Evolutionary conservation across 805 yeast genomes (phyloP), one percentile per base, ranked within the genome.

Genomic region (Ogataea chonburiensis): DNA sequence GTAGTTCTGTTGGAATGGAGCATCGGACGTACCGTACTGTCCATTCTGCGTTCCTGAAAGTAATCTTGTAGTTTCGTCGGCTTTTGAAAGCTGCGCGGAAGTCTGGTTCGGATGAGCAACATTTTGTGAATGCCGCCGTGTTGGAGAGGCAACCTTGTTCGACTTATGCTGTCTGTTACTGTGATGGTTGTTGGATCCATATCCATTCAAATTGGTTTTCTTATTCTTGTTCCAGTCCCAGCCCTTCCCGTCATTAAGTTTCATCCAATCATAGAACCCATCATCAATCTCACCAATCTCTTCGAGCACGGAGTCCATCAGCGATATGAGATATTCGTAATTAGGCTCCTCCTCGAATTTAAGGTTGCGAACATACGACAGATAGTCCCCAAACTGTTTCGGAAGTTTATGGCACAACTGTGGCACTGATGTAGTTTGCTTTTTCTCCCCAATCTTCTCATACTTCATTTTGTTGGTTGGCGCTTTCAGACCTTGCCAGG

Each of bases 401-500:
- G 94, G 93, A 32, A 83, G 70, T 16, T 77, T 79, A 32, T 71
- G 71, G 51, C 86, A 74, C 38, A 81, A 61, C 31, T 79, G 81
- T 29, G 67, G 68, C 7, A 84, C 77, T 10, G 79, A 73, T 2
- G 88, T 78, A 11, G 81, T 70, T 55, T 81, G 80, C 59, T 85
- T 85, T 52, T 82, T 82, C 47, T 82, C 83, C 18, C 93, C 93
- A 58, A 85, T 85, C 56, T 83, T 84, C 59, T 85, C 93, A 56
- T 84, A 84, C 58, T 84, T 84, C 47, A 78, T 73, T 58, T 85
- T 84, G 58, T 84, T 84, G n/a, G 86, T 83, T 41, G 87, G 87
- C 2, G 91, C 93, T 61, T 83, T 84, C 42, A 84, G 65, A n/a
- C 94, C 94, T 63, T 84, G 94, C 94, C 94, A 84, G 29, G 94